Evolutionary conservation across 2,329 filamentous ascomycete genomes (phyloP).

Genomic region (Domatiomyces globalis): DNA sequence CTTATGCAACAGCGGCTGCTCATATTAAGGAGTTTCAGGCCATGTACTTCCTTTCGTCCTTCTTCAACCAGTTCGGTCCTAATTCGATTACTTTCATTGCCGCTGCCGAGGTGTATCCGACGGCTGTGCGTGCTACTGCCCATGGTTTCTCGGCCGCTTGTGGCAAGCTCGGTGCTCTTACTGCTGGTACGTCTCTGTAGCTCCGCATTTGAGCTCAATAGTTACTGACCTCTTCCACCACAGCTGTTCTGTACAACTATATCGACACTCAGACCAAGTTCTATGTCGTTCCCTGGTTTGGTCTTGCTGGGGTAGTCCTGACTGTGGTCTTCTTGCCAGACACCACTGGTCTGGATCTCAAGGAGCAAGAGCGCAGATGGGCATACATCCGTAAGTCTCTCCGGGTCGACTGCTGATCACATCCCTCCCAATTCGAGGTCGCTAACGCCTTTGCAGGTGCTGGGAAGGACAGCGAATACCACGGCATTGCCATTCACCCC

Average conservation of each 20-base stretch:
- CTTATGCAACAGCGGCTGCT: conserved; percentile 36
- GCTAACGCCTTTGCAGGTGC: conserved; percentile 20
- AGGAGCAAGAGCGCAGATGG: conserved; percentile 95
- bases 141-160: conserved; percentile 89
- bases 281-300: conserved; percentile 90
- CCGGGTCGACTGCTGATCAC: neutral
- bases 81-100: conserved; percentile 95
- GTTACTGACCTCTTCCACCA: neutral
- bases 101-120: conserved; percentile 91
- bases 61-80: conserved; percentile 98
- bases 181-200: conserved; percentile 38
- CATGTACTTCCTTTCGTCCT: conserved; percentile 91
- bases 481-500: conserved; percentile 83
- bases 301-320: conserved; percentile 68
- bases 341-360: conserved; percentile 86
- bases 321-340: conserved; percentile 85
- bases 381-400: conserved; percentile 50
- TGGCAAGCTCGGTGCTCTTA: conserved; percentile 76
- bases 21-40: conserved; percentile 84
- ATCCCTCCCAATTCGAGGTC: neutral
- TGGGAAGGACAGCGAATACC: conserved; percentile 68
- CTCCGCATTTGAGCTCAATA: neutral
- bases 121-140: conserved; percentile 78
- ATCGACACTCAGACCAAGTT: conserved; percentile 75
- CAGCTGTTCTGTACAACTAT: conserved; percentile 78